Conservation (phyloP, 352 stramenopile species). For the Aphanomyces stellatus region DNA sequence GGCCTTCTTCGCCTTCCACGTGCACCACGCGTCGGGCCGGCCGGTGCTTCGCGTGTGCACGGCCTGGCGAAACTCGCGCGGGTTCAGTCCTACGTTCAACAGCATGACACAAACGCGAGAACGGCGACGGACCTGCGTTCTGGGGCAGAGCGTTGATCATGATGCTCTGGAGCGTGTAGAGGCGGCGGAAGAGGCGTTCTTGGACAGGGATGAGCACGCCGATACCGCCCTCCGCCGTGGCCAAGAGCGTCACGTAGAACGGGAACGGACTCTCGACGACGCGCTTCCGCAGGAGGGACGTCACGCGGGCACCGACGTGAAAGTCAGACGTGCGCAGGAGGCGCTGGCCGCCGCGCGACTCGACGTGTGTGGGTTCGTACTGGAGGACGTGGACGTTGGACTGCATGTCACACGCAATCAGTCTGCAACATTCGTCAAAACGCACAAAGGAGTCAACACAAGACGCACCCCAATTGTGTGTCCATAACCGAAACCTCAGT, state of each 20-base stretch:
- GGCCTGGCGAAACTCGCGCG: slow-evolving; percentile 60
- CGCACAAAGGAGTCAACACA: background rate
- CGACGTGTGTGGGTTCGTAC: slow-evolving; percentile 76
- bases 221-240: slow-evolving; percentile 71
- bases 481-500: slow-evolving; percentile 82
- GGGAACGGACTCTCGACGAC: slow-evolving; percentile 27
- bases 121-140: slow-evolving; percentile 36
- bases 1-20: slow-evolving; percentile 86
- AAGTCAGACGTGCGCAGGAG: slow-evolving; percentile 75
- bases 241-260: slow-evolving; percentile 69
- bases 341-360: slow-evolving; percentile 73
- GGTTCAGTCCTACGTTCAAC: slow-evolving; percentile 44
- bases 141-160: slow-evolving; percentile 85
- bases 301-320: slow-evolving; percentile 68
- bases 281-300: slow-evolving; percentile 73
- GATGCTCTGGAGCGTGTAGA: slow-evolving; percentile 84
- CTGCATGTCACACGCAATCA: slow-evolving; percentile 74
- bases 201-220: slow-evolving; percentile 61
- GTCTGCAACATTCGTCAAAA: slow-evolving; percentile 1
- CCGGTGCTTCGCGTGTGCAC: slow-evolving; percentile 39
- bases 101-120: background rate
- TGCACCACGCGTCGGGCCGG: slow-evolving; percentile 69
- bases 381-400: slow-evolving; percentile 84
- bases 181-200: slow-evolving; percentile 73
- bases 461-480: slow-evolving; percentile 39